phyloP scores from a whole-genome alignment of 1,284 basidiomycete genomes.

The Microbotryum saponariae region DNA sequence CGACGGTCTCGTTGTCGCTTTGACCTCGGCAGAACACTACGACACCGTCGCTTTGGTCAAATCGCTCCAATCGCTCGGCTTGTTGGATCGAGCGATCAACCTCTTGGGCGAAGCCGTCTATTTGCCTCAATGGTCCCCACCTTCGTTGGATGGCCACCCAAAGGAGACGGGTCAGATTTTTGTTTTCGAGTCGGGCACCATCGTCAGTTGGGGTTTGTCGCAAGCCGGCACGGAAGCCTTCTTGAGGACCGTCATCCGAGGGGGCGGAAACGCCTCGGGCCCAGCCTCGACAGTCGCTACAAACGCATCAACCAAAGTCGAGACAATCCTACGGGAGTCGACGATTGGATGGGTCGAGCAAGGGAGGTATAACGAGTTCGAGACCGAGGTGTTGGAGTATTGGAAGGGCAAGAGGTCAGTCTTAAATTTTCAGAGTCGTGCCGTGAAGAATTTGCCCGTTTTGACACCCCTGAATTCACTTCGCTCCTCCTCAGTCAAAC shows the following conservation, averaged over 20 bases:
- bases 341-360: constrained; percentile 29
- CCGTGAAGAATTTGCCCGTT: neutral
- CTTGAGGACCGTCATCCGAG: constrained; percentile 24
- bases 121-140: constrained; percentile 32
- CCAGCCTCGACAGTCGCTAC: neutral
- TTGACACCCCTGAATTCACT: neutral
- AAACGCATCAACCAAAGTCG: neutral
- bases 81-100: constrained; percentile 34
- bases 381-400: constrained; percentile 35
- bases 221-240: constrained; percentile 23
- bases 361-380: constrained; percentile 29
- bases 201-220: constrained; percentile 31
- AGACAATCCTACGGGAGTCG: neutral
- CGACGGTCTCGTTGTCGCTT: constrained; percentile 31
- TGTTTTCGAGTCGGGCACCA: constrained; percentile 34
- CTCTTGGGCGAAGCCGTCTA: constrained; percentile 35
- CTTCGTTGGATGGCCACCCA: neutral
- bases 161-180: constrained; percentile 29
- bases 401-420: constrained; percentile 24
- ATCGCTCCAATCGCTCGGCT: constrained; percentile 19
- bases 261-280: neutral
- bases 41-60: constrained; percentile 30
- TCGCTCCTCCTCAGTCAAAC: constrained; percentile 9
- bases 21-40: constrained; percentile 34
- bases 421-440: no score